phyloP scores from a whole-genome alignment of 2,329 filamentous ascomycete genomes.

The Aureobasidium zeae region DNA sequence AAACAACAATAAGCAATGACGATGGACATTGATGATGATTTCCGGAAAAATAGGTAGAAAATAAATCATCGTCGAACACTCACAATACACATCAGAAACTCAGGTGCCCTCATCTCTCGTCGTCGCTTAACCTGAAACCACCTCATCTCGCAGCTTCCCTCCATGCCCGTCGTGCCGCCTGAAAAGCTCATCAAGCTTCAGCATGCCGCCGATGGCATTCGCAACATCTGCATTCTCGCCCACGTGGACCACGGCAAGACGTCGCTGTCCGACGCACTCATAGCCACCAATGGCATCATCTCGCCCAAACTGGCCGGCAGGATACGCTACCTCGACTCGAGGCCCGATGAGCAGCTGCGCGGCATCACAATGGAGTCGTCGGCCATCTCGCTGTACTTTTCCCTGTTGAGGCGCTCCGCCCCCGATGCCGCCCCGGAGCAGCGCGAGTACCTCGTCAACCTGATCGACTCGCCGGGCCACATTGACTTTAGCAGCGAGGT shows the following conservation, averaged over 20 bases:
- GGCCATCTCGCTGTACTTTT: slow-evolving; percentile 93
- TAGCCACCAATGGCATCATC: slow-evolving; percentile 98
- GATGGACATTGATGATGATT: not conserved
- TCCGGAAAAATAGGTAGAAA: slow-evolving; percentile 6
- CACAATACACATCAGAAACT: no score
- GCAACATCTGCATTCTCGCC: slow-evolving; percentile 91
- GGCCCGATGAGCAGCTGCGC: slow-evolving; percentile 88
- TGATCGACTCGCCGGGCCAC: slow-evolving; percentile 96
- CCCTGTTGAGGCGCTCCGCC: slow-evolving; percentile 66
- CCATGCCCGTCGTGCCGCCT: slow-evolving; percentile 84
- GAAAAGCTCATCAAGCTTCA: slow-evolving; percentile 88
- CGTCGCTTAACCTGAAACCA: slow-evolving; percentile 6
- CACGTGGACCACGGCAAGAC: slow-evolving; percentile 99
- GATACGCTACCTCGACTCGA: slow-evolving; percentile 92
- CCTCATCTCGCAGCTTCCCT: slow-evolving; percentile 21
- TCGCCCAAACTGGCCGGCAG: slow-evolving; percentile 95
- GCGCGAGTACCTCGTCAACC: slow-evolving; percentile 89
- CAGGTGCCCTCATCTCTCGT: slow-evolving; percentile 11
- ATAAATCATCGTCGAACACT: no score
- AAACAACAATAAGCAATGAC: not conserved
- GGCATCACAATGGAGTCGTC: slow-evolving; percentile 99
- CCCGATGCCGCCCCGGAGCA: slow-evolving; percentile 47
- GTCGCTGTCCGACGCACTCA: slow-evolving; percentile 86
- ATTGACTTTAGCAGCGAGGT: slow-evolving; percentile 99
- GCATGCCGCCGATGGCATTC: slow-evolving; percentile 74